phyloP scores from a whole-genome alignment of 495 filamentous ascomycete species.

The Talaromyces liani region DNA sequence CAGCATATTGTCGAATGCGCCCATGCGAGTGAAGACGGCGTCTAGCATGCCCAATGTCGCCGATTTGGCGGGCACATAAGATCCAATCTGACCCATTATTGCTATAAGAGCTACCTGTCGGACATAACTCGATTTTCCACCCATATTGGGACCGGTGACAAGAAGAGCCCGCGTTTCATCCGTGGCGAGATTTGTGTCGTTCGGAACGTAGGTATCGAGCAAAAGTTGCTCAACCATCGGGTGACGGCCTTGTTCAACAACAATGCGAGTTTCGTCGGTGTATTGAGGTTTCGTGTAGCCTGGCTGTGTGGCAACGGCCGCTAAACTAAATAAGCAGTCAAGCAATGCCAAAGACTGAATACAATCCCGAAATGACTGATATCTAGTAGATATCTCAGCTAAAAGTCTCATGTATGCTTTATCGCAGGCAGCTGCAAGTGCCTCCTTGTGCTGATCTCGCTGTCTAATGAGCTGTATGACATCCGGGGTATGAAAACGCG shows the following conservation, averaged over 20 bases:
- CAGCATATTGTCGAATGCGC: conserved; percentile 93
- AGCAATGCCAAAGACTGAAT: conserved; percentile 79
- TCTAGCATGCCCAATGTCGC: conserved; percentile 76
- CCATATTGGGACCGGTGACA: conserved; percentile 97
- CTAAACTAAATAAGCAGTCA: conserved; percentile 84
- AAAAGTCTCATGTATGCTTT: conserved; percentile 68
- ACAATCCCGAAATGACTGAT: conserved; percentile 83
- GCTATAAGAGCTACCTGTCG: conserved; percentile 84
- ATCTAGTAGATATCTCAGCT: conserved; percentile 64
- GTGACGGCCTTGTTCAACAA: conserved; percentile 73
- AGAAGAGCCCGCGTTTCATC: conserved; percentile 67
- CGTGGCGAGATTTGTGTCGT: conserved; percentile 63
- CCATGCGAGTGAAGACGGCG: conserved; percentile 94
- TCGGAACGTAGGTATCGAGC: conserved; percentile 83
- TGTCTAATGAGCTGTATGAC: conserved; percentile 76
- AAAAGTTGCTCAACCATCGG: conserved; percentile 95
- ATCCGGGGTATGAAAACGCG: conserved; percentile 90
- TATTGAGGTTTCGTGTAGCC: conserved; percentile 87
- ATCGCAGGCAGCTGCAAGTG: conserved; percentile 87
- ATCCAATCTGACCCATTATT: conserved; percentile 92
- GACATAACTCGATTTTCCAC: conserved; percentile 92
- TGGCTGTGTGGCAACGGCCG: conserved; percentile 73
- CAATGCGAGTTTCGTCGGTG: conserved; percentile 59
- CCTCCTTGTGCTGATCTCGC: conserved; percentile 91
- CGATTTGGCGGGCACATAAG: conserved; percentile 77